phyloP scores from a whole-genome alignment of 441 rosid genomes.

The Macaranga tanarius region DNA sequence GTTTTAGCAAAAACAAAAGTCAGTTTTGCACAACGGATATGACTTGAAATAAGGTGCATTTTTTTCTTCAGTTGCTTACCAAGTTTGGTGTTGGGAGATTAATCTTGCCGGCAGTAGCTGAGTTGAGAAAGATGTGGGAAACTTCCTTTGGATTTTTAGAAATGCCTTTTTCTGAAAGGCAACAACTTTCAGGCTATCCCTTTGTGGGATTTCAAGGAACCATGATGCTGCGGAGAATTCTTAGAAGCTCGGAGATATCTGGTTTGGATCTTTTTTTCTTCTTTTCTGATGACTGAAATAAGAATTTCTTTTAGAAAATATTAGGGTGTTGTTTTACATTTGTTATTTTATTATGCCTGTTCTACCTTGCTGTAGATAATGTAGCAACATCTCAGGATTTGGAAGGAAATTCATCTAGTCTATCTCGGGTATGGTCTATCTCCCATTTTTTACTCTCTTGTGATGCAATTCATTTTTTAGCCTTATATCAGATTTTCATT shows the following conservation, averaged over 20 bases:
- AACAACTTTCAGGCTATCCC: conserved; percentile 34
- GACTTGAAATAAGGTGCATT: background rate
- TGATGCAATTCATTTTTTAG: background rate
- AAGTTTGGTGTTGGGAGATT: conserved; percentile 38
- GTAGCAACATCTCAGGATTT: conserved; percentile 15
- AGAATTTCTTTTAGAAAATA: background rate
- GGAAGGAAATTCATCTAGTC: conserved; percentile 7
- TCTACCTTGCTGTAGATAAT: conserved; percentile 20
- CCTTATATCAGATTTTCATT: background rate
- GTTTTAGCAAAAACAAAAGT: background rate
- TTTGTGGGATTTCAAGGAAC: conserved; percentile 42
- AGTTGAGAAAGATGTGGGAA: conserved; percentile 39
- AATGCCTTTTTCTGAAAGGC: conserved; percentile 33
- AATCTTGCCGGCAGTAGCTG: conserved; percentile 41
- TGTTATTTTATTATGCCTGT: background rate
- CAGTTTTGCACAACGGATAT: background rate
- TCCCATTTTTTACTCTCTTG: background rate
- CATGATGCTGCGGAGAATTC: conserved; percentile 34
- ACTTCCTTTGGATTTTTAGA: conserved; percentile 40
- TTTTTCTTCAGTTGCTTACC: conserved; percentile 33
- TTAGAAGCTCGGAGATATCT: conserved; percentile 20
- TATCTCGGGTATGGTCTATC: conserved; percentile 23
- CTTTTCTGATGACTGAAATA: background rate
- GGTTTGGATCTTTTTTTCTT: conserved; percentile 13
- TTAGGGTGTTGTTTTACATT: background rate